A percentile compares a stretch with the other conserved stretches of the same genome.
Evolutionary conservation across 768 basidiomycete species (phyloP).

Genomic region (Lactarius hengduanensis): DNA sequence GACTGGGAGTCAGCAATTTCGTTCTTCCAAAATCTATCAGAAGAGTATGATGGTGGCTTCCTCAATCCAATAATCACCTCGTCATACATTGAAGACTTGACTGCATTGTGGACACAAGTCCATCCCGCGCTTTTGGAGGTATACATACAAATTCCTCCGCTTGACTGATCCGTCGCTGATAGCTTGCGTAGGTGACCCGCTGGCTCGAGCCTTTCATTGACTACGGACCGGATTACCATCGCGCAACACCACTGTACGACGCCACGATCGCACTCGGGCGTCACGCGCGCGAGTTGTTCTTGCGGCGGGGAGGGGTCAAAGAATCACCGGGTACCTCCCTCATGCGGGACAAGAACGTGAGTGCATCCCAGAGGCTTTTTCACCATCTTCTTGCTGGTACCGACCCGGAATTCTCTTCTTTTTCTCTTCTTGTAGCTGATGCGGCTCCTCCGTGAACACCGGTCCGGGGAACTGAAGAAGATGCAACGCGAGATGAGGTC

Average conservation of each 20-base stretch:
- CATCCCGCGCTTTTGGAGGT: conserved; percentile 17
- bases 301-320: neutral
- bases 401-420: neutral
- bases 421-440: conserved; percentile 1
- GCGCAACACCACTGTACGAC: conserved; percentile 12
- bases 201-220: conserved; percentile 25
- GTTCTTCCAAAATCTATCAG: conserved; percentile 5
- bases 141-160: neutral
- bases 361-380: neutral
- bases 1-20: neutral
- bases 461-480: neutral
- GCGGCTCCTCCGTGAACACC: neutral
- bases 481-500: conserved; percentile 8
- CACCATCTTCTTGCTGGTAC: neutral
- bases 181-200: conserved; percentile 8
- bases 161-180: neutral
- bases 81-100: conserved; percentile 17
- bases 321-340: neutral
- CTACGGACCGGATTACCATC: conserved; percentile 19
- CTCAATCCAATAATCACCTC: conserved; percentile 10
- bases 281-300: conserved; percentile 11
- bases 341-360: neutral
- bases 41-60: neutral
- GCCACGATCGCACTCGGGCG: conserved; percentile 13
- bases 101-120: neutral